Percentiles rank a stretch among this genome's conserved stretches.
Conservation (phyloP, 768 basidiomycete species). For the Tremella fuciformis region DNA sequence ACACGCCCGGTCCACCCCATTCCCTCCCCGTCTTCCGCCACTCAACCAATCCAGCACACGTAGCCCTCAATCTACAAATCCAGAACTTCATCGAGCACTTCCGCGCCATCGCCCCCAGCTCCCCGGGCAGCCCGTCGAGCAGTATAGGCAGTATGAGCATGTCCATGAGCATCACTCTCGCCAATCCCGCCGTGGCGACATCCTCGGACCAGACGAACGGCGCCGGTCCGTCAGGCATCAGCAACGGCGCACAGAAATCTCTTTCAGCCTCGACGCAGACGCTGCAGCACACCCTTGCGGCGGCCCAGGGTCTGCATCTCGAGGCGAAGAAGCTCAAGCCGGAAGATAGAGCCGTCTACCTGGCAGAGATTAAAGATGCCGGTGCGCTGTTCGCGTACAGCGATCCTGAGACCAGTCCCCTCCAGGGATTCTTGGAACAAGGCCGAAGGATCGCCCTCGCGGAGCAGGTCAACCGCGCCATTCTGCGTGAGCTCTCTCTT, state of each 20-base stretch:
- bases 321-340: conserved; percentile 61
- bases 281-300: conserved; percentile 44
- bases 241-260: no score
- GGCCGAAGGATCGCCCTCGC: conserved; percentile 76
- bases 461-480: conserved; percentile 81
- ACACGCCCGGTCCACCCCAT: conserved; percentile 13
- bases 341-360: conserved; percentile 63
- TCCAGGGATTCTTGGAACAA: conserved; percentile 71
- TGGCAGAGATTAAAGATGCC: conserved; percentile 70
- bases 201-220: conserved; percentile 1
- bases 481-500: conserved; percentile 64
- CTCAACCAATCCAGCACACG: conserved; percentile 69
- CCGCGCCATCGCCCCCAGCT: conserved; percentile 58
- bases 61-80: conserved; percentile 79
- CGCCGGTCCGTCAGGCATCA: background rate
- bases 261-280: conserved; percentile 10
- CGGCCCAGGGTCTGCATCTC: conserved; percentile 63
- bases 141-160: conserved; percentile 53
- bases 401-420: conserved; percentile 70
- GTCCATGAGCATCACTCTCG: conserved; percentile 7
- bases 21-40: conserved; percentile 22
- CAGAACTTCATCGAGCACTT: conserved; percentile 82
- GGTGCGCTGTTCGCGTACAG: conserved; percentile 78
- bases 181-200: conserved; percentile 6
- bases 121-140: conserved; percentile 75